Evolutionary conservation across 345 rosid species (phyloP).

Genomic region (Gossypium stocksii): DNA sequence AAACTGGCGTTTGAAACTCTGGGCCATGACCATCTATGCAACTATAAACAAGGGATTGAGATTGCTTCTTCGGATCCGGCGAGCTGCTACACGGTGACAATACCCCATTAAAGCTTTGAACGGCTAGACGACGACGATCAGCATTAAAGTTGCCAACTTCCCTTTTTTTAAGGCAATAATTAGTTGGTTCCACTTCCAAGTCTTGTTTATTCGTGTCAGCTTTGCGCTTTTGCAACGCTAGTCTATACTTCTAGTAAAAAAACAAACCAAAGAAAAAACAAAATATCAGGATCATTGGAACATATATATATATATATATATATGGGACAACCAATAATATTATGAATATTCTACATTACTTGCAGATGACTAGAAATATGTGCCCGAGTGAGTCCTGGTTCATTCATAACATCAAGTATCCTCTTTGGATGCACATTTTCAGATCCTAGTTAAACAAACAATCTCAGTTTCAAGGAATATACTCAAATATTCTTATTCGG

Average conservation of each 20-base stretch:
- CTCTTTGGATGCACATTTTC: constrained; percentile 15
- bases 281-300: neutral
- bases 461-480: neutral
- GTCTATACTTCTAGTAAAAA: constrained; percentile 19
- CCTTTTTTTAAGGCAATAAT: neutral
- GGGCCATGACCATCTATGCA: neutral
- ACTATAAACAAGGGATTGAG: neutral
- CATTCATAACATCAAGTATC: constrained; percentile 21
- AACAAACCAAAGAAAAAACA: neutral
- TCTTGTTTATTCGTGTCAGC: neutral
- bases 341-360: constrained; percentile 12
- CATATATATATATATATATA: too few species aligned
- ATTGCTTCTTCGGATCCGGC: neutral
- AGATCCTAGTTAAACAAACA: neutral
- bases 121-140: neutral
- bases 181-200: neutral
- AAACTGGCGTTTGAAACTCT: neutral
- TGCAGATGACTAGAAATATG: constrained; percentile 31
- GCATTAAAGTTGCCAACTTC: neutral
- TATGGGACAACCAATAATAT: too few species aligned
- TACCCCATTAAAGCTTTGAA: neutral
- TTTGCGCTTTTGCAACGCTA: constrained; percentile 15
- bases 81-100: neutral
- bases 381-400: constrained; percentile 16
- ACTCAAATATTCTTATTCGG: neutral